phyloP scores from a whole-genome alignment of 768 basidiomycete species.

The Leucocoprinus sp. region DNA sequence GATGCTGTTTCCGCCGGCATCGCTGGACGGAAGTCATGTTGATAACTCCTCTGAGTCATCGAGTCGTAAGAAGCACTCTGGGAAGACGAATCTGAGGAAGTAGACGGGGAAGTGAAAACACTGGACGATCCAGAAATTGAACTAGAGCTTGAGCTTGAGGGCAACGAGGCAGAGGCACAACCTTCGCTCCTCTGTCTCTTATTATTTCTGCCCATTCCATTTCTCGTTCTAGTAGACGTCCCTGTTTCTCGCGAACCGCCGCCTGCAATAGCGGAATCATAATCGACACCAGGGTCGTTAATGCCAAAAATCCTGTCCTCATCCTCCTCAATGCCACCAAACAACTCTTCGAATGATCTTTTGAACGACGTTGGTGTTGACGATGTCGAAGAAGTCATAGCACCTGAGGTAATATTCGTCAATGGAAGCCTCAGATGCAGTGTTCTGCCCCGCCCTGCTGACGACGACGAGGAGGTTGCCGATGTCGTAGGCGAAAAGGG shows the following conservation, averaged over 20 bases:
- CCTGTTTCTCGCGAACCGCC: too few relatives aligned
- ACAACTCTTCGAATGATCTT: constrained; percentile 8
- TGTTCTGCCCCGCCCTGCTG: neutral
- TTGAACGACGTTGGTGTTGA: constrained; percentile 4
- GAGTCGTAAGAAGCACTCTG: too few relatives aligned
- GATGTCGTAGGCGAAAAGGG: too few relatives aligned
- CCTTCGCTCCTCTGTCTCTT: constrained; percentile 7
- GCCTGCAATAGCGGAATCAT: neutral
- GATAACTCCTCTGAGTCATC: too few relatives aligned
- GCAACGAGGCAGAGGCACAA: neutral
- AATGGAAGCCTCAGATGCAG: constrained; percentile 5
- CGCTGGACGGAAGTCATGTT: neutral
- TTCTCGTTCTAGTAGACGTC: neutral
- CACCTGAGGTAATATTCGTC: neutral
- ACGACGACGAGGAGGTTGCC: too few relatives aligned
- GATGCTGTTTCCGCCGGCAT: neutral
- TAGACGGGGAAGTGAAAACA: neutral
- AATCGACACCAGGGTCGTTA: neutral
- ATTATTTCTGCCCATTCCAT: neutral
- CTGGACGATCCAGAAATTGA: neutral
- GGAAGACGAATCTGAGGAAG: too few relatives aligned
- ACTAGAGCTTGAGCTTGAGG: neutral
- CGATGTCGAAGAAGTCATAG: neutral
- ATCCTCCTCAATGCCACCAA: constrained; percentile 4
- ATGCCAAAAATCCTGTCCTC: neutral